Evolutionary conservation across 495 filamentous ascomycete species (phyloP).

Genomic region (Neurospora sp.): DNA sequence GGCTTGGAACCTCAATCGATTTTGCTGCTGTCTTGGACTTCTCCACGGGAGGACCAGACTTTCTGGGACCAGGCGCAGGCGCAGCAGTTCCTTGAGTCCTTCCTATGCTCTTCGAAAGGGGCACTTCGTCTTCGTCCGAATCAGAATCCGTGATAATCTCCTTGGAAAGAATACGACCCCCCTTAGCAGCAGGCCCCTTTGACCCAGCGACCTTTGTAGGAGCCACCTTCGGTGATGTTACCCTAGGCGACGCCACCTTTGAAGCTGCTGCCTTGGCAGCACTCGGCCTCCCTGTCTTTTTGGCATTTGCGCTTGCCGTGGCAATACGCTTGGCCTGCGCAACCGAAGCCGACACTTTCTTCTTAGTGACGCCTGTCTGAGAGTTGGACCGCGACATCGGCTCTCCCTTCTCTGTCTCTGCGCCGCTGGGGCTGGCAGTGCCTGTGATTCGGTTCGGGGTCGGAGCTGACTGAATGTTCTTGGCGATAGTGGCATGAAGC

Average conservation of each 20-base stretch:
- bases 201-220: conserved; percentile 14
- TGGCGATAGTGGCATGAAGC: conserved; percentile 52
- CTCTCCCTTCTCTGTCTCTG: conserved; percentile 43
- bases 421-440: conserved; percentile 45
- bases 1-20: conserved; percentile 18
- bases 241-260: conserved; percentile 9
- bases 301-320: conserved; percentile 22
- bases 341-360: conserved; percentile 52
- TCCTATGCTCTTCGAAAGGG: conserved; percentile 26
- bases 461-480: conserved; percentile 42
- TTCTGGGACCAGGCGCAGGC: conserved; percentile 15
- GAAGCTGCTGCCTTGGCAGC: conserved; percentile 4
- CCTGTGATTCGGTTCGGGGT: conserved; percentile 50
- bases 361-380: conserved; percentile 38
- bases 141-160: conserved; percentile 72
- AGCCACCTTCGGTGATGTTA: conserved; percentile 25
- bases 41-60: conserved; percentile 25
- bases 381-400: conserved; percentile 45
- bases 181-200: conserved; percentile 15
- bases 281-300: conserved; percentile 7
- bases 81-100: conserved; percentile 22
- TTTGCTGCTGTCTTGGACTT: conserved; percentile 17
- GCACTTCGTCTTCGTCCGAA: conserved; percentile 48
- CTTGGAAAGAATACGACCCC: conserved; percentile 37
- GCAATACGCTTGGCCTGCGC: conserved; percentile 51